Base-by-base conservation (phyloP, 2,329 filamentous ascomycete genomes). In the Aureobasidium sp. region DNA sequence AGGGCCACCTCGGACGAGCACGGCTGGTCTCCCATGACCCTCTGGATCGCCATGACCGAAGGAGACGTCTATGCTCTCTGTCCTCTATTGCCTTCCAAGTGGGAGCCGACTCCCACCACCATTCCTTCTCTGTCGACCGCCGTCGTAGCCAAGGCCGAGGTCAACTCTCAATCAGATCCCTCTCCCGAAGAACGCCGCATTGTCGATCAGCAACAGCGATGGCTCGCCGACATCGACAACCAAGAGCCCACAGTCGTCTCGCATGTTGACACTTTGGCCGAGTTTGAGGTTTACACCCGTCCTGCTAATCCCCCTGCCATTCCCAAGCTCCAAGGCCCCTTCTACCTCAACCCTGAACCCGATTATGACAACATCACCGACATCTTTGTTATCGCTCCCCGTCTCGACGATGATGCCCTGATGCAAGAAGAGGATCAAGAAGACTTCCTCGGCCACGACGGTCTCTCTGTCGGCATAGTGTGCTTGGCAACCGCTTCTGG, bases 21-120 rank as follows among this genome's bases (percentile, higher is more conserved):
- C 69, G 82, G 83, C 1, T 99, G 94, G 94, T 89, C 91, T 8
- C 86, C 92, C 11, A 97, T 97, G 89, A 97, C 94, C 0, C 80
- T 99, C 12, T 99, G 93, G 90, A 79, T 97, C 57, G 91, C 92
- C n/a, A 99, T 97, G 89, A 85, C 86, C 41, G 89, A 91, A 64
- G 94, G 94, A 3, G 92, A 97, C 70, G 83, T 97, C 6, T 99
- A 99, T 71, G 92, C 93, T 1, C 79, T 99, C 9, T 97, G 92
- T 71, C 94, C 94, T 1, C 80, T 99, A 44, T 79, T 99, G 36
- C 94, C 94, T 0, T 86, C 86, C 57, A 90, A 88, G 68, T 97
- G 93, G 91, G 85, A 89, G 27, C 86, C 75, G 68, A 66, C 75
- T n/a, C 82, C 87, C 1, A 88, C 88, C 0, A 79, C 94, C 36